A percentile compares a stretch with the other conserved stretches of the same genome.
Conservation (phyloP, 2,329 filamentous ascomycete genomes). For the Cercospora sesami region DNA sequence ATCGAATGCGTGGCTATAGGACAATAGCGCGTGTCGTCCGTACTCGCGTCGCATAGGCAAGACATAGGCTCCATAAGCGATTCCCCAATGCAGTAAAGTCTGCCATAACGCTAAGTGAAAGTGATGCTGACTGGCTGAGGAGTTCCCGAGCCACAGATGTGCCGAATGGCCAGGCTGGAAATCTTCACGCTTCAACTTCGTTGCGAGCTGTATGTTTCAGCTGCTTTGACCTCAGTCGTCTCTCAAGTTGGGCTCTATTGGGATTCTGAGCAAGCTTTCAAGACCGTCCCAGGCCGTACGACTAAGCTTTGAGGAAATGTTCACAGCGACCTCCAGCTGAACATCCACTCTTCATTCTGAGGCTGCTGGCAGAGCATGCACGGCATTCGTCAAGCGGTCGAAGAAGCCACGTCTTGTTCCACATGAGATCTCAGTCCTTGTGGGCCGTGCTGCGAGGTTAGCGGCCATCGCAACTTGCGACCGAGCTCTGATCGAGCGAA, state of each 20-base stretch:
- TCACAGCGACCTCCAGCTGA: too few relatives aligned
- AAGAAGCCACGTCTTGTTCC: too few relatives aligned
- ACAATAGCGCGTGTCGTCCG: not conserved
- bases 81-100: not conserved
- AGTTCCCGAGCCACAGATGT: not conserved
- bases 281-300: too few relatives aligned
- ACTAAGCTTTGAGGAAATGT: too few relatives aligned
- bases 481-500: too few relatives aligned
- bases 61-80: not conserved
- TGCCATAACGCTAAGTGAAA: not conserved
- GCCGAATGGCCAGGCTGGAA: not conserved
- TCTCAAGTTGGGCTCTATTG: not conserved
- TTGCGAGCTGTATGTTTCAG: not conserved
- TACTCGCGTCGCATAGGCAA: not conserved
- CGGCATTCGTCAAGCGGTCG: too few relatives aligned
- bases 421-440: too few relatives aligned
- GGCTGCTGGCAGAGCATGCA: too few relatives aligned
- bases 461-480: too few relatives aligned
- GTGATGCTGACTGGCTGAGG: not conserved
- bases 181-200: not conserved
- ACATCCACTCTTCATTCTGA: too few relatives aligned
- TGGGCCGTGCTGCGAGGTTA: too few relatives aligned
- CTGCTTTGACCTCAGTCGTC: not conserved
- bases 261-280: not conserved
- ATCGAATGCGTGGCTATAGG: too few relatives aligned